These are phyloP conservation scores for Mrakia hoshinonis DNA, from an alignment of 768 basidiomycete species.

Conservation along the genomic window DNA sequence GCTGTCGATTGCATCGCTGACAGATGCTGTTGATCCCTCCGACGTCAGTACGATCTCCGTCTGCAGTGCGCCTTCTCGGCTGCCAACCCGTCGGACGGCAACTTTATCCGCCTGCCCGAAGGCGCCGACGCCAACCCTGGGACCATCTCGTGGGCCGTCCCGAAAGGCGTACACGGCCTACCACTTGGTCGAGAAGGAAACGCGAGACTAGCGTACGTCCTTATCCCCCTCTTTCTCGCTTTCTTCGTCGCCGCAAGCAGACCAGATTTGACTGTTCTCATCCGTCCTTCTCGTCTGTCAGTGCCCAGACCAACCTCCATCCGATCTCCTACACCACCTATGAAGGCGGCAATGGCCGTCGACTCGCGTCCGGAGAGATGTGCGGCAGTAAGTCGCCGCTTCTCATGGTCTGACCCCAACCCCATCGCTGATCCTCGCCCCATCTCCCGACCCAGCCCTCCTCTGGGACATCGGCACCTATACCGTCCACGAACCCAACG, in stretches of 20 bases:
- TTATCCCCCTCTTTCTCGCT: neutral
- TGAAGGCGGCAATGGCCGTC: neutral
- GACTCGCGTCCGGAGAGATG: neutral
- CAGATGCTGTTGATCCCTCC: neutral
- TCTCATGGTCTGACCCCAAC: neutral
- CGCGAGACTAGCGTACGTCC: neutral
- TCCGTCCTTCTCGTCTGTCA: neutral
- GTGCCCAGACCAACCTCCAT: conserved; percentile 4
- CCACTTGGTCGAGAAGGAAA: neutral
- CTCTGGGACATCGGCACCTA: conserved; percentile 9
- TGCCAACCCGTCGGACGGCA: neutral
- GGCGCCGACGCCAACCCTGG: neutral
- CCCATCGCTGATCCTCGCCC: neutral
- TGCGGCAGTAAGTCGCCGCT: conserved; percentile 2
- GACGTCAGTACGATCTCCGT: neutral
- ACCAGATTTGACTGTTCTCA: neutral
- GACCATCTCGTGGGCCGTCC: neutral
- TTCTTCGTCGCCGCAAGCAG: neutral
- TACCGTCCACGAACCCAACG: neutral
- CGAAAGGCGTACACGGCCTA: neutral
- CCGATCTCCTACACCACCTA: conserved; percentile 11
- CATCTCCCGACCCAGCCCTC: neutral
- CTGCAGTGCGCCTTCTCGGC: neutral
- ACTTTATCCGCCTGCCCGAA: neutral
- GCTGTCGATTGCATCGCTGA: neutral